phyloP scores from a whole-genome alignment of 495 filamentous ascomycete species.

The Xeromyces bisporus region DNA sequence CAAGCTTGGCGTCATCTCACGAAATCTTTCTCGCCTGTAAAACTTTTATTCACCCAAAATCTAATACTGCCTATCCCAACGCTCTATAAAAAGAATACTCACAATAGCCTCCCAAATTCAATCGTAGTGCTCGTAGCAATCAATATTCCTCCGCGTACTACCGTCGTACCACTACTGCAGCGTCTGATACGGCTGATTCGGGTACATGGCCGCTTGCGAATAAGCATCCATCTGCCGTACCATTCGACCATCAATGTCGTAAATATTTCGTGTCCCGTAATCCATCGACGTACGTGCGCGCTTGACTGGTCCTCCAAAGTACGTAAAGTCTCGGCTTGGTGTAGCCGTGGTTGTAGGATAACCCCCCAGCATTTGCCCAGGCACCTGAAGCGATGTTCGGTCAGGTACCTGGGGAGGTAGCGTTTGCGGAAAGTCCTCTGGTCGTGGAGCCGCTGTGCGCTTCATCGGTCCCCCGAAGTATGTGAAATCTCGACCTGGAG shows the following conservation, averaged over 20 bases:
- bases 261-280: conserved; percentile 22
- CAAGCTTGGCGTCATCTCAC: no score
- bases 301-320: conserved; percentile 23
- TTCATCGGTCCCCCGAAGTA: conserved; percentile 24
- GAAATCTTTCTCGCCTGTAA: no score
- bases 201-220: conserved; percentile 23
- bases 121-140: no score
- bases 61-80: no score
- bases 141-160: no score
- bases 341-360: conserved; percentile 22
- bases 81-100: no score
- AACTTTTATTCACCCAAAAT: no score
- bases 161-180: no score
- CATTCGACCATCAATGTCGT: conserved; percentile 24
- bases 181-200: conserved; percentile 22
- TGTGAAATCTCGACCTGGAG: conserved; percentile 19
- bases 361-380: conserved; percentile 14
- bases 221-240: conserved; percentile 26
- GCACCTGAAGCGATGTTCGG: conserved; percentile 24
- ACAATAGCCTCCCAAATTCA: no score
- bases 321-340: conserved; percentile 21
- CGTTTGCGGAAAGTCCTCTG: conserved; percentile 21
- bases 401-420: conserved; percentile 26
- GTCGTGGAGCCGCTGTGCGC: no score
- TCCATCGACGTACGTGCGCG: conserved; percentile 30